Evolutionary conservation across 352 stramenopile species (phyloP), one percentile per base, ranked within the genome.

Genomic region (Globisporangium cylindrosporum): DNA sequence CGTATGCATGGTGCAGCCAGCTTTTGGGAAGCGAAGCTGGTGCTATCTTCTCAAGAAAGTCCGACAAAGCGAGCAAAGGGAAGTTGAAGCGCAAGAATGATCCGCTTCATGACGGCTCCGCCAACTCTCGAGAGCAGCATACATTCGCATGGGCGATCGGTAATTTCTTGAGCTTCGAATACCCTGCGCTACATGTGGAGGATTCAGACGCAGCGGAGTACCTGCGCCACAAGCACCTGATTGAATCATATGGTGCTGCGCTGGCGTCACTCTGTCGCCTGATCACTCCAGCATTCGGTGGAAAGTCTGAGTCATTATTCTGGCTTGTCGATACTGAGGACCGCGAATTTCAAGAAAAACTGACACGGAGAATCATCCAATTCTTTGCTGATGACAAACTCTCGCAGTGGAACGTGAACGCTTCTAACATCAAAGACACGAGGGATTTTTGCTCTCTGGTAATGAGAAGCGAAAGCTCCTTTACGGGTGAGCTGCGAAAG

Each of bases 1-100:
- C 72, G 49, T 91, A 78, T 43, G 62, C 70, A 24, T 93, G 86
- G 86, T 88, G 71, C 60, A 68, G 72, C 15, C 68, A 78, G 22
- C 62, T 91, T 2, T 67, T 93, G 15, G 82, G 73, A 22, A 72
- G 76, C 7, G 70, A 80, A 3, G 63, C 73, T 10, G 58, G 59
- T 18, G 32, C 8, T 14, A 62, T 82, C 32, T 62, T 86, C 54
- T 56, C 59, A 34, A n/a, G 51, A 8, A 14, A 15, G 18, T 7
- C 38, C 29, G 1, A 34, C 18, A 27, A 49, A 55, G 24, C 14
- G 24, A 59, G 32, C 10, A 67, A 79, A 59, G 34, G 67, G 58
- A 68, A 34, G 14, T 38, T 61, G 15, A 84, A 81, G 32, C 69
- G 76, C 49, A 89, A 88, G 46, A 62, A 72, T 36, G 73, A 59